phyloP scores from a whole-genome alignment of 2,329 filamentous ascomycete genomes.

The Penicillium crustosum region DNA sequence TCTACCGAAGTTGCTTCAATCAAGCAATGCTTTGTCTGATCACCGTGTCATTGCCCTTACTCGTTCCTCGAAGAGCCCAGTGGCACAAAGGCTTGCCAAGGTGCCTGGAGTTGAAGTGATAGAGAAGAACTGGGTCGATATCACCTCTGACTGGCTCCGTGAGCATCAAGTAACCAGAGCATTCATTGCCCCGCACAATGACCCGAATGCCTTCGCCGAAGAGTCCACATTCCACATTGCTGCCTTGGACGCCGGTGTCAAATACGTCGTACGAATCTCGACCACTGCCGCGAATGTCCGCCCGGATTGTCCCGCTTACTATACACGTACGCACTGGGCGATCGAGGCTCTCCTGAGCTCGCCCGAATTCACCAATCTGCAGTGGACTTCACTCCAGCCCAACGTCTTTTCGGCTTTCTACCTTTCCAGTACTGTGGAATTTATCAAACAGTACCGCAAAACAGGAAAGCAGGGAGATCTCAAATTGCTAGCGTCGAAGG shows the following conservation, averaged over 20 bases:
- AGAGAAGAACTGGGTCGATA: constrained; percentile 41
- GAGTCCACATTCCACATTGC: constrained; percentile 41
- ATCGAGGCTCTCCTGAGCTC: constrained; percentile 41
- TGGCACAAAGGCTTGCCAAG: constrained; percentile 29
- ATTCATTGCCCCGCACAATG: constrained; percentile 44
- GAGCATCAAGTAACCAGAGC: constrained; percentile 36
- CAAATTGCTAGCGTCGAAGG: constrained; percentile 27
- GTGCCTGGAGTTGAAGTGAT: constrained; percentile 37
- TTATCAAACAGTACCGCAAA: constrained; percentile 37
- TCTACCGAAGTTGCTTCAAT: constrained; percentile 25
- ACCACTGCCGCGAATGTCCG: constrained; percentile 40
- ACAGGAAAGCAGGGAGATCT: constrained; percentile 36
- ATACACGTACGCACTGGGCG: constrained; percentile 44
- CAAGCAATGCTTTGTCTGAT: constrained; percentile 12
- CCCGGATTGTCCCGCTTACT: constrained; percentile 39
- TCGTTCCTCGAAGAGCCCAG: constrained; percentile 25
- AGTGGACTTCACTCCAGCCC: constrained; percentile 45
- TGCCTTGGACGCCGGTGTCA: constrained; percentile 38
- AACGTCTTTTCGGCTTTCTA: constrained; percentile 34
- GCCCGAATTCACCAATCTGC: constrained; percentile 37
- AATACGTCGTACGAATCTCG: constrained; percentile 47
- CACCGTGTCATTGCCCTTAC: constrained; percentile 36
- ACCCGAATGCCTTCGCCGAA: constrained; percentile 42
- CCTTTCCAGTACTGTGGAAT: constrained; percentile 27
- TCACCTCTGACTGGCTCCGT: constrained; percentile 44